These are phyloP conservation scores for Camelina laxa DNA, from an alignment of 345 rosid genomes.

Conservation along the genomic window DNA sequence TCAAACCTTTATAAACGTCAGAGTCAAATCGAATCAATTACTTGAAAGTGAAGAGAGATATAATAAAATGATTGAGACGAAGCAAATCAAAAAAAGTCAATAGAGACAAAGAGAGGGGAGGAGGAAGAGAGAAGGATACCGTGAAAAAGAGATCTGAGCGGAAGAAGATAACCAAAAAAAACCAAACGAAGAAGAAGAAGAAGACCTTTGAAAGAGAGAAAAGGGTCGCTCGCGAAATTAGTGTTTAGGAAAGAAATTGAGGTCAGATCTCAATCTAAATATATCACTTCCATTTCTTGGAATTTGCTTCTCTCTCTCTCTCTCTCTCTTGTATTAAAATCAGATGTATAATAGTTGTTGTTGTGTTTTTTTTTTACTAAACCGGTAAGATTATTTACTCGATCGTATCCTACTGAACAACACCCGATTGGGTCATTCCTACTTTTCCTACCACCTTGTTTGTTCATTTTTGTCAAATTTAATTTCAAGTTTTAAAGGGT, in stretches of 20 bases:
- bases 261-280: conserved; percentile 44
- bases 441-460: neutral
- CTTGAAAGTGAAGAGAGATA: neutral
- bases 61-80: no score
- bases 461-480: neutral
- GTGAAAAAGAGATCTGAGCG: conserved; percentile 28
- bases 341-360: neutral
- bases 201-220: conserved; percentile 37
- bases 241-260: neutral
- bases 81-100: neutral
- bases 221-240: conserved; percentile 16
- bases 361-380: conserved; percentile 10
- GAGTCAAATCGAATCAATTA: conserved; percentile 19
- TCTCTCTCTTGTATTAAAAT: conserved; percentile 12
- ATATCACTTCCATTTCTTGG: conserved; percentile 24
- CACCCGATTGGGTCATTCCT: conserved; percentile 1
- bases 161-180: neutral
- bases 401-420: neutral
- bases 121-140: conserved; percentile 27
- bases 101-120: neutral
- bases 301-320: conserved; percentile 1
- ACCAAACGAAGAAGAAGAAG: conserved; percentile 17
- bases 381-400: neutral
- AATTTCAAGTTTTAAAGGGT: neutral
- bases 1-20: conserved; percentile 17